phyloP scores from a whole-genome alignment of 805 yeast genomes.

The Cyberlindnera maritima region DNA sequence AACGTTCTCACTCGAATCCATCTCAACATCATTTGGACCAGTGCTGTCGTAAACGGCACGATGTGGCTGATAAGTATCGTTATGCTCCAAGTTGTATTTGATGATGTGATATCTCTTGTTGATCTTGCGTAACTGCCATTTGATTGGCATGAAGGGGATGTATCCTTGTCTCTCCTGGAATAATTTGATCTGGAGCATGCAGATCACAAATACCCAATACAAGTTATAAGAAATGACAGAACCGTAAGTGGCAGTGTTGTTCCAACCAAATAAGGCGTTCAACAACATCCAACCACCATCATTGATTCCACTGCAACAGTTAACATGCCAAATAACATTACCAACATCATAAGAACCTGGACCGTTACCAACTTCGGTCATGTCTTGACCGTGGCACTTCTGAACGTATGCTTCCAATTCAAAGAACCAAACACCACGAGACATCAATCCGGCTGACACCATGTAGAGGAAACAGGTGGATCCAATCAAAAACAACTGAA shows the following conservation, averaged over 20 bases:
- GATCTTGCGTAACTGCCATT: slow-evolving; percentile 58
- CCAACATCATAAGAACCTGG: slow-evolving; percentile 88
- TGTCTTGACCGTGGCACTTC: slow-evolving; percentile 76
- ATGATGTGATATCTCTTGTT: slow-evolving; percentile 34
- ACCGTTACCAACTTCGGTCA: slow-evolving; percentile 84
- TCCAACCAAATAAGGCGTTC: slow-evolving; percentile 91
- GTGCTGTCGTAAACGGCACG: slow-evolving; percentile 13
- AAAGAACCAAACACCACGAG: slow-evolving; percentile 88
- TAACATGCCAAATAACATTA: slow-evolving; percentile 87
- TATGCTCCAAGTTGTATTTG: slow-evolving; percentile 33
- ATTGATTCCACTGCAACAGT: slow-evolving; percentile 87
- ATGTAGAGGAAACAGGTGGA: slow-evolving; percentile 82
- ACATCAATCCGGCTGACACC: slow-evolving; percentile 84
- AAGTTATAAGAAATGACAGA: slow-evolving; percentile 70
- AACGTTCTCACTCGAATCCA: slow-evolving; percentile 3
- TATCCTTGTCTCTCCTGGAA: slow-evolving; percentile 58
- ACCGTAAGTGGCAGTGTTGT: slow-evolving; percentile 89
- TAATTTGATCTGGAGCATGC: slow-evolving; percentile 44
- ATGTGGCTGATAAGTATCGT: slow-evolving; percentile 28
- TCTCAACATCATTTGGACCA: slow-evolving; percentile 9
- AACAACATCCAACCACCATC: slow-evolving; percentile 93
- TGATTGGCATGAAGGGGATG: slow-evolving; percentile 59
- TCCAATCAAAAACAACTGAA: slow-evolving; percentile 69
- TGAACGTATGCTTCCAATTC: slow-evolving; percentile 76
- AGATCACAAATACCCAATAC: slow-evolving; percentile 62